A percentile compares a stretch with the other conserved stretches of the same genome.
These are phyloP conservation scores for Diaporthe caulivora DNA, from an alignment of 2,329 filamentous ascomycete genomes.

Conservation along the genomic window DNA sequence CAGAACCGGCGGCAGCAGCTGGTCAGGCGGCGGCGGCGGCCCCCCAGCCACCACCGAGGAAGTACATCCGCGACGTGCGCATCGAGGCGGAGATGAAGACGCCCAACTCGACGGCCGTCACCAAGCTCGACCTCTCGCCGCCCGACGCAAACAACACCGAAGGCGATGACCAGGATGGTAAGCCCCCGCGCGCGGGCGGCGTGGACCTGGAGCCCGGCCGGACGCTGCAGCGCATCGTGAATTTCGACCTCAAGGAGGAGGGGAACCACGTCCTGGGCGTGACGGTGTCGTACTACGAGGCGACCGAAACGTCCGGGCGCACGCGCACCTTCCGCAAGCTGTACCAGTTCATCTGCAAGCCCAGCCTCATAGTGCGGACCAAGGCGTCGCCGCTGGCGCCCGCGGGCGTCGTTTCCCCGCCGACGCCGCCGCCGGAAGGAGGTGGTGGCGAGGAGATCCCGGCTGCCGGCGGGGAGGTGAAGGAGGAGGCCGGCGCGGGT, in stretches of 20 bases:
- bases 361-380: slow-evolving; percentile 88
- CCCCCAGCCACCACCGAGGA: slow-evolving; percentile 46
- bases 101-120: slow-evolving; percentile 70
- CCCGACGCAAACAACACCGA: slow-evolving; percentile 10
- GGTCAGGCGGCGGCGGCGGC: slow-evolving; percentile 31
- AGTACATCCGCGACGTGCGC: slow-evolving; percentile 78
- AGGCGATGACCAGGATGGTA: slow-evolving; percentile 36
- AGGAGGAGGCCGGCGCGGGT: neutral
- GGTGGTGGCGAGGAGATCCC: slow-evolving; percentile 44
- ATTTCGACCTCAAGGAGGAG: slow-evolving; percentile 92
- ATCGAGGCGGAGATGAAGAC: slow-evolving; percentile 97
- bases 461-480: slow-evolving; percentile 38
- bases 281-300: slow-evolving; percentile 94
- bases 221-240: slow-evolving; percentile 84
- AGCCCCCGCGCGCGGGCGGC: slow-evolving; percentile 40
- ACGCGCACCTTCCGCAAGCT: slow-evolving; percentile 92
- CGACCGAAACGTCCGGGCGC: slow-evolving; percentile 75
- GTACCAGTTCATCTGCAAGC: slow-evolving; percentile 96
- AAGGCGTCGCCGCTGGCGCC: slow-evolving; percentile 78
- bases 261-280: slow-evolving; percentile 94
- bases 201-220: slow-evolving; percentile 70
- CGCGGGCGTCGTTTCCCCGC: neutral
- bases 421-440: slow-evolving; percentile 38
- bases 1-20: no score
- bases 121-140: slow-evolving; percentile 72